These are phyloP conservation scores for Sugiyamaella lignohabitans DNA, from an alignment of 805 yeast genomes.

Conservation along the genomic window DNA sequence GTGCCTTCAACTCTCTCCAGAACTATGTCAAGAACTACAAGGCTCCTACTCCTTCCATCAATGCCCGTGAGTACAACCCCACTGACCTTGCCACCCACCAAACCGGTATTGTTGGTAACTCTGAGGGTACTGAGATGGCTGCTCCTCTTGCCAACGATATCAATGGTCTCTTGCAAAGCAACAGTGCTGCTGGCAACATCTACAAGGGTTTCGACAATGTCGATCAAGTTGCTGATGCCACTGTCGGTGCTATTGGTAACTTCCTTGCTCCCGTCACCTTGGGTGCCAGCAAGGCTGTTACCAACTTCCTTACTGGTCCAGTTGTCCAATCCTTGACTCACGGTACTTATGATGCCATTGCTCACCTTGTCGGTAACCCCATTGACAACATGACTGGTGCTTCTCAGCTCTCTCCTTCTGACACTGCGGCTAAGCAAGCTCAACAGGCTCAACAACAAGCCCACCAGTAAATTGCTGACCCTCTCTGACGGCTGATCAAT, in stretches of 20 bases:
- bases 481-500: too few species aligned
- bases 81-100: background rate
- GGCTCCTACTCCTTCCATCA: background rate
- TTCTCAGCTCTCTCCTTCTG: constrained; percentile 1
- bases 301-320: constrained; percentile 13
- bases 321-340: constrained; percentile 13
- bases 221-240: constrained; percentile 13
- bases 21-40: background rate
- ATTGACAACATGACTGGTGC: constrained; percentile 8
- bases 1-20: background rate
- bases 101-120: constrained; percentile 1
- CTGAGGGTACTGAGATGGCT: constrained; percentile 10
- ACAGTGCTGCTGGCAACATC: constrained; percentile 12
- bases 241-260: constrained; percentile 9
- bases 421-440: constrained; percentile 1
- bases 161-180: constrained; percentile 1
- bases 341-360: constrained; percentile 14
- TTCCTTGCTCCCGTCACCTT: constrained; percentile 11
- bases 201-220: constrained; percentile 9
- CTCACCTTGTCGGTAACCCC: constrained; percentile 10
- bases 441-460: background rate
- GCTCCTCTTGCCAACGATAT: constrained; percentile 9
- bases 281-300: constrained; percentile 8
- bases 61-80: background rate
- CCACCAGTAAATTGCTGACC: too few species aligned